Percentiles rank a stretch among this genome's conserved stretches.
These are phyloP conservation scores for Phytophthora foliorum DNA, from an alignment of 352 stramenopile species.

Conservation along the genomic window DNA sequence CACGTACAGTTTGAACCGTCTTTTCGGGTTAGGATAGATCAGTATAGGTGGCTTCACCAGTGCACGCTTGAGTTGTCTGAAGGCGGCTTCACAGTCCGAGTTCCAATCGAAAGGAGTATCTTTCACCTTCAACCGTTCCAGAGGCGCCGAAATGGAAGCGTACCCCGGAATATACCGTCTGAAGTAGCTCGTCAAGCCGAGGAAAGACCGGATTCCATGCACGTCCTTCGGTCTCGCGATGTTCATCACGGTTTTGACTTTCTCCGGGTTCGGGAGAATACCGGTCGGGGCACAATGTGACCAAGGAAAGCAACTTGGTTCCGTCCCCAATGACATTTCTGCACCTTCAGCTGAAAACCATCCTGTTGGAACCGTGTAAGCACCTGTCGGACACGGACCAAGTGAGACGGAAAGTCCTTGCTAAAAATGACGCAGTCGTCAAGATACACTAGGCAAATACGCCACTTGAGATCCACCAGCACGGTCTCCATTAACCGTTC, in stretches of 20 bases:
- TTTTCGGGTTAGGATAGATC: constrained; percentile 1
- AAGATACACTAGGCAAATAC: constrained; percentile 2
- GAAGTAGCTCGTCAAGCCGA: constrained; percentile 9
- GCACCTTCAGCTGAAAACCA: constrained; percentile 13
- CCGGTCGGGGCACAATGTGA: constrained; percentile 1
- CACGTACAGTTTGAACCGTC: constrained; percentile 13
- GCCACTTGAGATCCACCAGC: constrained; percentile 10
- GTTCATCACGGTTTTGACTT: constrained; percentile 1
- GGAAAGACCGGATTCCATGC: not conserved
- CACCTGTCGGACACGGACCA: not conserved
- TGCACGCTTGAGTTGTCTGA: constrained; percentile 4
- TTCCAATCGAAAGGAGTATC: constrained; percentile 2
- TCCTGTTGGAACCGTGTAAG: not conserved
- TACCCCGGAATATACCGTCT: constrained; percentile 9
- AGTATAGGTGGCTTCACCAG: constrained; percentile 8
- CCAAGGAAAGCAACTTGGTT: constrained; percentile 10
- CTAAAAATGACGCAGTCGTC: constrained; percentile 12
- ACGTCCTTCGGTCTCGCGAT: not conserved
- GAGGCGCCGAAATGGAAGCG: not conserved
- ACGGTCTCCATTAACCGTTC: constrained; percentile 16
- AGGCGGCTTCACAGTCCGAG: constrained; percentile 8
- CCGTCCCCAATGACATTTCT: constrained; percentile 12
- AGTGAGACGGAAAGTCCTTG: constrained; percentile 3
- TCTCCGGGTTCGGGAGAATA: constrained; percentile 4
- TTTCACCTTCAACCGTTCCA: constrained; percentile 19